Conservation (phyloP, 1,284 basidiomycete genomes). For the Ustilago sp. region DNA sequence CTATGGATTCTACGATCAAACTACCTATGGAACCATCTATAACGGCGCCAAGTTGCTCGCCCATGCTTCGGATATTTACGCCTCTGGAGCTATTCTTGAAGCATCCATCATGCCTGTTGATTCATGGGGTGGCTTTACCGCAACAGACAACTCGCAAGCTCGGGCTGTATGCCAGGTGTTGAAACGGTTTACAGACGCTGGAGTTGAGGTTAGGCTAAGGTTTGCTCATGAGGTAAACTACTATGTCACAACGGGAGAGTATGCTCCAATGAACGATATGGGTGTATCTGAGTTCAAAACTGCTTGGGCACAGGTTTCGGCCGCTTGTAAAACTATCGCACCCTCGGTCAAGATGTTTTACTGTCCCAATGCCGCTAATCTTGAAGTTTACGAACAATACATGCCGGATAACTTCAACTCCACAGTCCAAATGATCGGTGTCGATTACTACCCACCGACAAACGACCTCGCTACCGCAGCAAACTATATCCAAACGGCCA, state of each 20-base stretch:
- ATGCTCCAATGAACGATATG: slow-evolving; percentile 34
- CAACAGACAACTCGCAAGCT: slow-evolving; percentile 66
- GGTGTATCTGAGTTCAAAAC: slow-evolving; percentile 68
- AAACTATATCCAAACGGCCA: slow-evolving; percentile 64
- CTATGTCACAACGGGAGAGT: slow-evolving; percentile 43
- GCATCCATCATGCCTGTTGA: slow-evolving; percentile 64
- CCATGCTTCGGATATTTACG: slow-evolving; percentile 66
- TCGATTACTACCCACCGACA: slow-evolving; percentile 66
- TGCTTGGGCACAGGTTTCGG: slow-evolving; percentile 67
- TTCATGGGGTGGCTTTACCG: slow-evolving; percentile 52
- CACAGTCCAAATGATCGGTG: slow-evolving; percentile 63
- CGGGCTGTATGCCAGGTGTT: slow-evolving; percentile 66
- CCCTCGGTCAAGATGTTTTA: slow-evolving; percentile 69
- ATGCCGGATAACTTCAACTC: slow-evolving; percentile 52
- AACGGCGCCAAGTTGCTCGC: slow-evolving; percentile 65
- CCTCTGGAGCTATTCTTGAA: slow-evolving; percentile 69
- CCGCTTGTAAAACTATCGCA: slow-evolving; percentile 59
- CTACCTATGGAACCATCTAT: slow-evolving; percentile 65
- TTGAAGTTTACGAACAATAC: slow-evolving; percentile 36
- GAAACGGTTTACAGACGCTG: slow-evolving; percentile 70
- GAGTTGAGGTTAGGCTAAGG: slow-evolving; percentile 69
- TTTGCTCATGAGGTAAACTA: slow-evolving; percentile 69
- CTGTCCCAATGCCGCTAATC: slow-evolving; percentile 53
- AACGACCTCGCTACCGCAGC: slow-evolving; percentile 36
- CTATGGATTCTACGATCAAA: slow-evolving; percentile 69